Conservation (phyloP, 441 rosid species). For the Capsella rubella region DNA sequence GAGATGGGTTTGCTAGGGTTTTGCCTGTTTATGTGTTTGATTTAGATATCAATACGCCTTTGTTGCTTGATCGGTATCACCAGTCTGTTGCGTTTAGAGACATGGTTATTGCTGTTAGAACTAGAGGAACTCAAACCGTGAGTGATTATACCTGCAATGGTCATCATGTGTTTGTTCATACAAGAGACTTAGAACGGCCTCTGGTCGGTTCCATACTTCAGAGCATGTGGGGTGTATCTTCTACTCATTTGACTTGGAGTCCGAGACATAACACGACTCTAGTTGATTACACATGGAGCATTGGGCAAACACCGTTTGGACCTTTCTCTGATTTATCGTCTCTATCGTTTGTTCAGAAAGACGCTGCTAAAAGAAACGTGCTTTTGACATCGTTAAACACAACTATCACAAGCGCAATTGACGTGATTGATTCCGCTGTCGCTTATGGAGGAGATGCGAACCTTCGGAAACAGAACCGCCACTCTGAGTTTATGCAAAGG, state of each 20-base stretch:
- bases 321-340: conserved; percentile 85
- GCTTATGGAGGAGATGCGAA: conserved; percentile 87
- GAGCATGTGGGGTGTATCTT: conserved; percentile 99
- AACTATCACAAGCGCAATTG: conserved; percentile 75
- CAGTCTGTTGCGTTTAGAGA: conserved; percentile 89
- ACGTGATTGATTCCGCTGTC: conserved; percentile 69
- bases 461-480: conserved; percentile 64
- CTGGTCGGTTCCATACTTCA: conserved; percentile 90
- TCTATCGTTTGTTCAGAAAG: conserved; percentile 89
- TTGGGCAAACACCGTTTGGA: conserved; percentile 96
- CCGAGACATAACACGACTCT: conserved; percentile 76
- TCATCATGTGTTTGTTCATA: conserved; percentile 82
- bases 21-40: conserved; percentile 96
- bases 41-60: conserved; percentile 63
- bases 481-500: conserved; percentile 75
- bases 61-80: conserved; percentile 89
- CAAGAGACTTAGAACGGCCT: conserved; percentile 82
- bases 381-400: conserved; percentile 78
- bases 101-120: conserved; percentile 94
- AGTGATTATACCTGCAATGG: conserved; percentile 96
- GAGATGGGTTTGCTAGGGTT: conserved; percentile 57
- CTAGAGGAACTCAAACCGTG: conserved; percentile 79
- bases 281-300: conserved; percentile 96
- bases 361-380: conserved; percentile 85
- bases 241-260: conserved; percentile 91